A percentile compares a stretch with the other conserved stretches of the same genome.
Evolutionary conservation across 2,329 filamentous ascomycete genomes (phyloP).

Genomic region (Myrmaecium sp.): DNA sequence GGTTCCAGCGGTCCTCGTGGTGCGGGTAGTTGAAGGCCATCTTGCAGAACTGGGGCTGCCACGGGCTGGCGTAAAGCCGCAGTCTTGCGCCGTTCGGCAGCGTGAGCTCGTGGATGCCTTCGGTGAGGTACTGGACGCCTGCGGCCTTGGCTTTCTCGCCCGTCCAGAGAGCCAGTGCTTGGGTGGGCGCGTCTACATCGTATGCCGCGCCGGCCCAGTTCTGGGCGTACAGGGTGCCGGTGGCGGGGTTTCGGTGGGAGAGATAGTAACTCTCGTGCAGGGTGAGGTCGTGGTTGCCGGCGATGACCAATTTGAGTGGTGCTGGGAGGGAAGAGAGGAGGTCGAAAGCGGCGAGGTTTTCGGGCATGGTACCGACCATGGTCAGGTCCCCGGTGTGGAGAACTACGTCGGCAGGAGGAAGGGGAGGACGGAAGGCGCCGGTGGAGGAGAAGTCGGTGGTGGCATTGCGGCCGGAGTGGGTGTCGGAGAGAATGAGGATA

Average conservation of each 20-base stretch:
- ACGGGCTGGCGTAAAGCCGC: conserved; percentile 35
- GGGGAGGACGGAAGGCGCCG: conserved; percentile 18
- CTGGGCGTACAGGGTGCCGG: no score
- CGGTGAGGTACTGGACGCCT: conserved; percentile 38
- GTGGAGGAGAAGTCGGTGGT: conserved; percentile 5
- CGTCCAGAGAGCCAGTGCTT: conserved; percentile 26
- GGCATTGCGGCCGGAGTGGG: conserved; percentile 19
- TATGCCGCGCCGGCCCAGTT: conserved; percentile 1
- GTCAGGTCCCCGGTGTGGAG: conserved; percentile 45
- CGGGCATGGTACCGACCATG: conserved; percentile 27
- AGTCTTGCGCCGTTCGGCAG: conserved; percentile 29
- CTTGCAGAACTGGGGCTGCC: conserved; percentile 37
- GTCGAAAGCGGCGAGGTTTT: conserved; percentile 30
- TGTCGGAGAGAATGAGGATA: conserved; percentile 29
- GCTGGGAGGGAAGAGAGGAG: conserved; percentile 33
- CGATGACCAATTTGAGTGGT: conserved; percentile 43
- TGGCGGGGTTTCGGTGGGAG: no score
- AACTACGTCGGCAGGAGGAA: conserved; percentile 35
- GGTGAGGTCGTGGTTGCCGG: conserved; percentile 45
- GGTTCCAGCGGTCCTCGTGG: conserved; percentile 36
- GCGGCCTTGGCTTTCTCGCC: conserved; percentile 24
- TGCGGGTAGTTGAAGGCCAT: conserved; percentile 40
- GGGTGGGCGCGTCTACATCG: conserved; percentile 8
- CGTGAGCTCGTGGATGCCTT: conserved; percentile 31
- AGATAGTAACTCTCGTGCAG: conserved; percentile 37